Base-by-base conservation (phyloP, 1,139 yeast species). In the Kurtzmaniella quercitrusa region DNA sequence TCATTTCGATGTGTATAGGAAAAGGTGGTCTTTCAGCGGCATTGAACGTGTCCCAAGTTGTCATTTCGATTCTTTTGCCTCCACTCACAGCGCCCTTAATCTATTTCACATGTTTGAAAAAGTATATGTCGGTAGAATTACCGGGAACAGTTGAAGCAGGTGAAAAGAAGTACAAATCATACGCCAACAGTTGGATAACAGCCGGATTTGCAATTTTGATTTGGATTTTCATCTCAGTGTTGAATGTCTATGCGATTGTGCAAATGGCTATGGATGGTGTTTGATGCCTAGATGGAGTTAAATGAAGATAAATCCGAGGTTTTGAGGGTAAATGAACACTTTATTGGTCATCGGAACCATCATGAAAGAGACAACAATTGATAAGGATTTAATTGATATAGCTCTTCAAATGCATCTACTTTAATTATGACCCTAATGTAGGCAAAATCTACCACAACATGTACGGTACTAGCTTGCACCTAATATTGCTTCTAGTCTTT, bases 51-150 rank as follows among this genome's bases (percentile, higher is more conserved):
- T 80, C 89, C 1, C 95, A 87, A 60, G 88, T 87, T 26, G 80
- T 84, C 1, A 66, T 87, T 39, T 84, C 93, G 2, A 73, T 86
- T 42, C 68, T 85, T 39, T 68, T 87, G 45, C 94, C 95, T 3
- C 79, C 86, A 46, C 66, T 87, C 35, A 80, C 87, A 12, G 89
- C 91, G 2, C 95, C 95, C 3, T 68, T 87, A 58, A 79, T 87
- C 41, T 86, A 80, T 57, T 81, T 87, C 58, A 86, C 95, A 1
- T 78, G 86, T 48, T 70, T 67, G 34, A 80, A 76, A 53, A 65
- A 72, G 19, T 71, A 80, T 40, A 87, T 87, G 95, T 68, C 62
- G 42, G 76, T 79, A 5, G 71, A 69, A 46, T 57, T 69, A 9
- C 53, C 60, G 1, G 45, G 39, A 2, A 49, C 39, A 36, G 42